Base-by-base conservation (phyloP, 2,329 filamentous ascomycete species). In the Sclerotiophoma versabilis region DNA sequence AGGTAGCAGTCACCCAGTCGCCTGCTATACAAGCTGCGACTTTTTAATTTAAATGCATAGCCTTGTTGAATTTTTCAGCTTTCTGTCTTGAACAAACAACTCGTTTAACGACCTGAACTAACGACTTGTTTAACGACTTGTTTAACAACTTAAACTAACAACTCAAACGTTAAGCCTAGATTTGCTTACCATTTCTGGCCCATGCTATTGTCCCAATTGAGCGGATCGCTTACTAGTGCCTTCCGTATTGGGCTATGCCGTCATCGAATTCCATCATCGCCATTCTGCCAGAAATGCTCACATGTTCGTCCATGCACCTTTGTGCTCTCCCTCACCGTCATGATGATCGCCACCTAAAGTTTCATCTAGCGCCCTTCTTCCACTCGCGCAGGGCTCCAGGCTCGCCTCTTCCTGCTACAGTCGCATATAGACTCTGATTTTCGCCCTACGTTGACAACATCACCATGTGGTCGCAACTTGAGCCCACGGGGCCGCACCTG, bases 401-500 rank as follows among this genome's bases (percentile, higher is more conserved):
- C 20, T 14, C 19, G 15, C 19, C 20, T 23, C 9, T 17, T 29
- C 2, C 20, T 32, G 30, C 50, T n/a, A 25, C 14, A 14, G 10
- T 11, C n/a, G 11, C 23, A 2, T 29, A 5, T 25, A 33, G 14
- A 11, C 10, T 10, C 14, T 27, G 8, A n/a, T n/a, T 30, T 17
- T 20, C 2, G 17, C 25, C 36, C 17, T 37, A 4, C 5, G 20
- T 11, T 4, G 14, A 6, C 8, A 23, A 9, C 37, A 34, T 20
- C 23, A 23, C 37, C 10, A 54, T 54, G 51, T 81, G 77, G 78
- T 70, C 72, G 15, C 77, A 80, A 61, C 72, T 80, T 23, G 78
- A 80, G 67, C 70, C 77, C 10, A 80, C 78, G 2, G 75, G 75
- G 8, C 66, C 79, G 17, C 79, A 82, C 54, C 51, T 80, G 19